Conservation (phyloP, 2,329 filamentous ascomycete species). For the Ophiognomonia clavigignenti-juglandacearum region DNA sequence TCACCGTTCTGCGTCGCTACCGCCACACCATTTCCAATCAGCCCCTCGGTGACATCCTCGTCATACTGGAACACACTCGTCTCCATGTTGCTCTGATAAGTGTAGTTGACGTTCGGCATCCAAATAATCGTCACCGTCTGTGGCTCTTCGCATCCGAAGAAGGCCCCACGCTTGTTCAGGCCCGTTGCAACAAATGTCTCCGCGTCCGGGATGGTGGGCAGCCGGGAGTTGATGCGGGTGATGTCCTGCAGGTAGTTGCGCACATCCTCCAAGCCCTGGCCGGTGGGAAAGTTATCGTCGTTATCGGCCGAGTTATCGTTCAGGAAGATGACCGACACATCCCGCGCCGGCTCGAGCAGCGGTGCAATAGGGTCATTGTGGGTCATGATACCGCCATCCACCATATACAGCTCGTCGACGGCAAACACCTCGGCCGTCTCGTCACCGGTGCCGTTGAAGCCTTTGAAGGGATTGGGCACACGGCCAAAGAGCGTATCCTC, state of each 20-base stretch:
- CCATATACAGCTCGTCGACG: slow-evolving; percentile 3
- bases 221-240: background rate
- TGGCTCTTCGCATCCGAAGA: slow-evolving; percentile 4
- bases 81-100: slow-evolving; percentile 2
- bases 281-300: background rate
- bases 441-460: background rate
- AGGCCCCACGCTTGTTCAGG: background rate
- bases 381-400: slow-evolving; percentile 1
- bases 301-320: background rate
- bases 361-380: slow-evolving; percentile 1
- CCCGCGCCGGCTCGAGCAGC: background rate
- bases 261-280: background rate
- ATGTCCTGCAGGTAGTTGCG: slow-evolving; percentile 1
- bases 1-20: slow-evolving; percentile 3
- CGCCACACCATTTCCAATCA: slow-evolving; percentile 2
- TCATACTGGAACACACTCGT: background rate
- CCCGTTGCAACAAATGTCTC: background rate
- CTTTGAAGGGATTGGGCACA: slow-evolving; percentile 4
- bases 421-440: slow-evolving; percentile 2
- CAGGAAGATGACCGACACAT: slow-evolving; percentile 2
- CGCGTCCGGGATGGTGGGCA: slow-evolving; percentile 1
- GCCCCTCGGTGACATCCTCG: background rate
- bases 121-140: slow-evolving; percentile 7
- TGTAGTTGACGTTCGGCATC: slow-evolving; percentile 5
- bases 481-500: slow-evolving; percentile 1